Base-by-base conservation (phyloP, 805 yeast species). In the Blastobotrys parvus region DNA sequence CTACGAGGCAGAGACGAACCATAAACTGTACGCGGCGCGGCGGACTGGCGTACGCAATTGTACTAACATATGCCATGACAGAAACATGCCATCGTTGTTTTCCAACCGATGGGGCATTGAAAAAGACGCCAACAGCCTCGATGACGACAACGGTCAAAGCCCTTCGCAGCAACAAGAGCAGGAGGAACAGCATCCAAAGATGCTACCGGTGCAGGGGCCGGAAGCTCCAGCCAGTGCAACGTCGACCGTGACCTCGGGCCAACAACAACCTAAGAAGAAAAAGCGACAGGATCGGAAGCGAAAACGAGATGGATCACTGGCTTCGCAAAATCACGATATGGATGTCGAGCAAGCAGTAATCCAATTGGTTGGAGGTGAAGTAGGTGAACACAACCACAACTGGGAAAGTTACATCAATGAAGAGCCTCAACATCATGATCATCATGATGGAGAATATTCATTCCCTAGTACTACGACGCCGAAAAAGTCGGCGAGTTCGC, bases 341-440 rank as follows among this genome's bases (percentile, higher is more conserved):
- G 35, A 32, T 11, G 92, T 82, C 2, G 92, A 82, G 54, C 92
- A 83, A 15, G 92, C 88, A 0, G 88, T 83, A 15, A 70, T 82
- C 75, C 71, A 75, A 43, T 75, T 75, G 51, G 90, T 82, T 11
- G 86, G 82, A 16, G 82, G 80, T 4, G 72, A 79, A 1, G 60
- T 80, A 34, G 17, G 20, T 3, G 35, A 32, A 13, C 20, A n/a
- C 20, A 15, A 32, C 20, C 58, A 54, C 29, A 43, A 49, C 3
- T 39, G 43, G 30, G 49, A 51, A 25, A 30, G 37, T 15, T 27
- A 39, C 3, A 29, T 18, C 25, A 21, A 18, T 16, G 33, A 39
- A 19, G 33, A 39, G n/a, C 36, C 22, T 25, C 29, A 25, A 25
- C 29, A 25, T 7, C 29, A 7, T 8, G 10, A 25, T 25, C 11